phyloP scores from a whole-genome alignment of 2,329 filamentous ascomycete species.

The Penicillium sp. region DNA sequence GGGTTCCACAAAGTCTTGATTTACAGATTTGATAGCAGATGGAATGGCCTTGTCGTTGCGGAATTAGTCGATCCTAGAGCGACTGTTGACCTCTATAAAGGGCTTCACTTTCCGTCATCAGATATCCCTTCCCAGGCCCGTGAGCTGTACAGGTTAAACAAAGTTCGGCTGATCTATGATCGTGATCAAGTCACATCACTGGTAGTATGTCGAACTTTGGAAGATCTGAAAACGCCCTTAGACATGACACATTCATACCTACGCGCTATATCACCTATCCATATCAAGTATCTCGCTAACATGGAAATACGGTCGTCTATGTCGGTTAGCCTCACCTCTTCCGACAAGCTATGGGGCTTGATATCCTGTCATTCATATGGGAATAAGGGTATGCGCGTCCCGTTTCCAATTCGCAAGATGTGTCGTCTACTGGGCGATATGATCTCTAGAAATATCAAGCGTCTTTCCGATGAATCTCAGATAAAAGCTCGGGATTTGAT shows the following conservation, averaged over 20 bases:
- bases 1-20: not conserved
- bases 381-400: conserved; percentile 81
- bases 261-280: conserved; percentile 28
- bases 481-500: not conserved
- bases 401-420: conserved; percentile 90
- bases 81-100: not conserved
- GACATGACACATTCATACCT: conserved; percentile 85
- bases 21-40: not conserved
- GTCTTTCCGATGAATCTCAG: not conserved
- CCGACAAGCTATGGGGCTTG: conserved; percentile 82
- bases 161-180: conserved; percentile 75
- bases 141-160: not conserved
- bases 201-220: conserved; percentile 75
- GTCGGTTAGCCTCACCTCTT: conserved; percentile 72
- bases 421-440: conserved; percentile 85
- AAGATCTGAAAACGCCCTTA: conserved; percentile 66
- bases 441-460: conserved; percentile 71
- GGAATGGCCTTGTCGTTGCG: not conserved
- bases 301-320: not conserved
- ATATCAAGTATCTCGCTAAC: not conserved
- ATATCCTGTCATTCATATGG: conserved; percentile 88
- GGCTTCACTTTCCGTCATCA: not conserved
- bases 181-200: conserved; percentile 77
- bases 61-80: not conserved
- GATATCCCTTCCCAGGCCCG: not conserved